Percentiles rank a stretch among this genome's conserved stretches.
Evolutionary conservation across 257 asterid species (phyloP).

Genomic region (Catharanthus roseus): DNA sequence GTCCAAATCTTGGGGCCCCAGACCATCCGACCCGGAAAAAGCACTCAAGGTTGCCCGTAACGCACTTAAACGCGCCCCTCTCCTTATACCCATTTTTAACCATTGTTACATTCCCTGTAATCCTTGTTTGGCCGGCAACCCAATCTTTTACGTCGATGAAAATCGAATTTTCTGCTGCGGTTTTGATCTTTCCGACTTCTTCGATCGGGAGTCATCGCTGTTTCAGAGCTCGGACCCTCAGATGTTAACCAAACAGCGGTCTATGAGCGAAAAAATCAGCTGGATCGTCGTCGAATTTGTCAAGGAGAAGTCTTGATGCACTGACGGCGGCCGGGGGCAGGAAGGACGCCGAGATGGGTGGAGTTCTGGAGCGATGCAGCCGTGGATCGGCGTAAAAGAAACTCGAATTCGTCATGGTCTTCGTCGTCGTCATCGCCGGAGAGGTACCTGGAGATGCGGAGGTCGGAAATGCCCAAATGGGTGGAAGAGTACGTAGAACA

Average conservation of each 20-base stretch:
- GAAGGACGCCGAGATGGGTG: conserved; percentile 83
- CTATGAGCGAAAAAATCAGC: conserved; percentile 41
- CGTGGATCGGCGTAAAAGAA: conserved; percentile 68
- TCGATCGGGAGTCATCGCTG: conserved; percentile 65
- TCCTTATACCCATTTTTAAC: conserved; percentile 73
- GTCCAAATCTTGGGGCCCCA: conserved; percentile 89
- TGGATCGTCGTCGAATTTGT: conserved; percentile 34
- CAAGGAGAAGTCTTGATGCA: conserved; percentile 57
- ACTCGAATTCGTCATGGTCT: conserved; percentile 57
- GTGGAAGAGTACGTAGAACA: conserved; percentile 63
- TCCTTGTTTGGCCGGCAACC: conserved; percentile 85
- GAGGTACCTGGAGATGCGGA: conserved; percentile 54
- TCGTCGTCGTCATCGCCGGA: conserved; percentile 84
- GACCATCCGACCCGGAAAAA: conserved; percentile 61
- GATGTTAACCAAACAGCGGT: conserved; percentile 36
- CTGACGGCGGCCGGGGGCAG: conserved; percentile 28
- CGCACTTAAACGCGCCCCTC: conserved; percentile 82
- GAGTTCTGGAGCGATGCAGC: conserved; percentile 98
- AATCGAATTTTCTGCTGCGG: conserved; percentile 80
- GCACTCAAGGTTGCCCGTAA: conserved; percentile 72
- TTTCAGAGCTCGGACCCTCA: conserved; percentile 33
- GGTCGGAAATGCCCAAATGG: conserved; percentile 76
- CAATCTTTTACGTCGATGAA: conserved; percentile 84
- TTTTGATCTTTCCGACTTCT: conserved; percentile 73
- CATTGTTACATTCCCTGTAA: conserved; percentile 83